Percentiles rank a stretch among this genome's conserved stretches.
These are phyloP conservation scores for Kokia cookei DNA, from an alignment of 441 rosid genomes.

Conservation along the genomic window DNA sequence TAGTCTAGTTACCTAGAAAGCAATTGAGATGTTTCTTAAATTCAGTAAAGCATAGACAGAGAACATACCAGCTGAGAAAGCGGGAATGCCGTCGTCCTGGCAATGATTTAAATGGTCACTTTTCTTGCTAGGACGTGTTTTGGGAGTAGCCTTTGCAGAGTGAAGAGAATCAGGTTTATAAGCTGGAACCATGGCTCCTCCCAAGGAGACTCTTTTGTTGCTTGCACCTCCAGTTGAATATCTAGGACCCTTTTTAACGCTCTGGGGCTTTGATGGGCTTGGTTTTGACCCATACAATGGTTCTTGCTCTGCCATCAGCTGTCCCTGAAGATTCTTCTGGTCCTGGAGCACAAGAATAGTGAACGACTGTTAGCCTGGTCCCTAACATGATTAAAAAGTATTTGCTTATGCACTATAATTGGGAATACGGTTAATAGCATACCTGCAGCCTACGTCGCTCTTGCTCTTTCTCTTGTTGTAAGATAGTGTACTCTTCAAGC, in stretches of 20 bases:
- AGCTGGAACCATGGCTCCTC: constrained; percentile 52
- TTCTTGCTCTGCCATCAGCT: constrained; percentile 82
- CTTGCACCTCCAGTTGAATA: constrained; percentile 55
- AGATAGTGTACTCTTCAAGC: constrained; percentile 80
- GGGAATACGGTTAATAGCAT: constrained; percentile 10
- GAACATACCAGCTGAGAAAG: constrained; percentile 56
- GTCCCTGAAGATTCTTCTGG: constrained; percentile 88
- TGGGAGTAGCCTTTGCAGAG: constrained; percentile 22
- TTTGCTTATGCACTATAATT: background rate
- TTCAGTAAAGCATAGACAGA: background rate
- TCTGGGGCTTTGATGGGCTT: constrained; percentile 63
- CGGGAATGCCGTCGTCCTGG: constrained; percentile 40
- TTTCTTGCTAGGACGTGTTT: constrained; percentile 39
- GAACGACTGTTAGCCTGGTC: constrained; percentile 14
- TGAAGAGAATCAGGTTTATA: constrained; percentile 38
- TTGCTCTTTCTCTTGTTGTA: constrained; percentile 86
- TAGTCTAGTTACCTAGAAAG: background rate
- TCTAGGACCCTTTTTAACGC: constrained; percentile 57
- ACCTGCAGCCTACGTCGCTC: constrained; percentile 88
- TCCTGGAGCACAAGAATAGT: constrained; percentile 44
- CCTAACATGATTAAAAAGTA: background rate
- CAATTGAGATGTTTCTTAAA: background rate
- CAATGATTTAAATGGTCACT: constrained; percentile 19
- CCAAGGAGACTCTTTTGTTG: constrained; percentile 54
- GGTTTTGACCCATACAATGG: constrained; percentile 70